Evolutionary conservation across 352 stramenopile species (phyloP).

Genomic region (Pythium dissimile): DNA sequence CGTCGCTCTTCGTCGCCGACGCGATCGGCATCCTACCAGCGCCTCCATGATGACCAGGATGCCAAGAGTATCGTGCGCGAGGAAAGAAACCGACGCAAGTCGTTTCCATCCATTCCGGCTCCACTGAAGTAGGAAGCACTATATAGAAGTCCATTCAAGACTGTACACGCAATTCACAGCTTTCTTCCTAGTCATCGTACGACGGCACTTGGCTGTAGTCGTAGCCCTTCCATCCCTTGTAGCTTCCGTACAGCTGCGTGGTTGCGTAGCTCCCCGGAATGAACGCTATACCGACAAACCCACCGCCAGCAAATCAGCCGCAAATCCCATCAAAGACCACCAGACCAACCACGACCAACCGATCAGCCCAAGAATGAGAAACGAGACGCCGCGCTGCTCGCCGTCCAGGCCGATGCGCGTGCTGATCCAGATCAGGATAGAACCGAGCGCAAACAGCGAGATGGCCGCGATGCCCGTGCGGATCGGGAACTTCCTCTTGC

Average conservation of each 20-base stretch:
- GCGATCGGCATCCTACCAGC: constrained; percentile 17
- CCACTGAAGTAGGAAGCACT: neutral
- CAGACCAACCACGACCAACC: constrained; percentile 29
- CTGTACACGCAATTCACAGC: neutral
- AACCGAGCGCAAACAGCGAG: constrained; percentile 69
- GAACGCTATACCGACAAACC: no score
- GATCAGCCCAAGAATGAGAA: constrained; percentile 77
- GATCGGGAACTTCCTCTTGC: constrained; percentile 60
- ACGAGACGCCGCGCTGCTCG: constrained; percentile 67
- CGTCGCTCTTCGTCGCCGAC: constrained; percentile 35
- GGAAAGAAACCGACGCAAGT: constrained; percentile 30
- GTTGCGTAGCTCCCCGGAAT: constrained; percentile 80
- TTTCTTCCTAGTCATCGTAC: constrained; percentile 62
- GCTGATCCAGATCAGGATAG: constrained; percentile 72
- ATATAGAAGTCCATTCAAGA: neutral
- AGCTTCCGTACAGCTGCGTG: constrained; percentile 75
- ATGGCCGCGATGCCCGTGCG: constrained; percentile 69
- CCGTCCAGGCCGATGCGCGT: constrained; percentile 72
- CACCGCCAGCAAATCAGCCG: neutral
- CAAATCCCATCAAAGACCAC: neutral
- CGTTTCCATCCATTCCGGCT: constrained; percentile 25
- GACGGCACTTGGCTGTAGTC: constrained; percentile 81
- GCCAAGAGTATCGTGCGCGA: constrained; percentile 3
- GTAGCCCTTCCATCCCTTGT: constrained; percentile 84
- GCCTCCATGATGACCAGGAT: constrained; percentile 10